Evolutionary conservation across 495 filamentous ascomycete species (phyloP).

Genomic region (Xylaria scruposa): DNA sequence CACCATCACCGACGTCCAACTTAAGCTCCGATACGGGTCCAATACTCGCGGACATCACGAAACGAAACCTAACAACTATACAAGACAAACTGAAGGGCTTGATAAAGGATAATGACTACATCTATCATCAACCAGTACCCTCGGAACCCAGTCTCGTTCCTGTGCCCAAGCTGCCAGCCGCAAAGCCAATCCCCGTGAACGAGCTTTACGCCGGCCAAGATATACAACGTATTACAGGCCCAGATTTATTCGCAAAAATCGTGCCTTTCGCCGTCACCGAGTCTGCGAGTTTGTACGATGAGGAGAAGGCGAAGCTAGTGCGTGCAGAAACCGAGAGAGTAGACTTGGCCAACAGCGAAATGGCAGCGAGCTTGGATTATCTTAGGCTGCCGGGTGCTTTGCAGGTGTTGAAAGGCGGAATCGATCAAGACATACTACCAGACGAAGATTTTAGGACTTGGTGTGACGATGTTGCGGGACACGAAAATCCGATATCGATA

Average conservation of each 20-base stretch:
- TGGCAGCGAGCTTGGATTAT: conserved; percentile 95
- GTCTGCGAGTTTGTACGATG: conserved; percentile 94
- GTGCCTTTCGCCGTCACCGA: conserved; percentile 97
- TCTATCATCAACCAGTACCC: conserved; percentile 93
- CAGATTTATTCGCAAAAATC: conserved; percentile 96
- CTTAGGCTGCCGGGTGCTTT: conserved; percentile 87
- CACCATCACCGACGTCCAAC: conserved; percentile 81
- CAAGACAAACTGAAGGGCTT: conserved; percentile 79
- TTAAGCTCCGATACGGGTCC: conserved; percentile 78
- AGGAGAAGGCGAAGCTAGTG: conserved; percentile 96
- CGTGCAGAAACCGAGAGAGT: conserved; percentile 93
- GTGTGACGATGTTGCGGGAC: conserved; percentile 89
- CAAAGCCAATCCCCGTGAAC: conserved; percentile 97
- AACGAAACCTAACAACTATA: conserved; percentile 78
- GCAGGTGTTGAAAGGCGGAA: conserved; percentile 89
- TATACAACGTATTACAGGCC: conserved; percentile 94
- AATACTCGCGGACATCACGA: conserved; percentile 78
- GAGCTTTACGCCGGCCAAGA: conserved; percentile 97
- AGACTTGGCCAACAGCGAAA: conserved; percentile 89
- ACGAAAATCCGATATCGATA: conserved; percentile 72
- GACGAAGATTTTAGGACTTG: conserved; percentile 92
- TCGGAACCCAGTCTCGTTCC: conserved; percentile 78
- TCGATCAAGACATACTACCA: conserved; percentile 85
- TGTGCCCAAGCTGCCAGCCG: conserved; percentile 90
- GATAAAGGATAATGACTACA: conserved; percentile 95